A percentile compares a stretch with the other conserved stretches of the same genome.
Conservation (phyloP, 768 basidiomycete genomes). For the Mycena crocata region DNA sequence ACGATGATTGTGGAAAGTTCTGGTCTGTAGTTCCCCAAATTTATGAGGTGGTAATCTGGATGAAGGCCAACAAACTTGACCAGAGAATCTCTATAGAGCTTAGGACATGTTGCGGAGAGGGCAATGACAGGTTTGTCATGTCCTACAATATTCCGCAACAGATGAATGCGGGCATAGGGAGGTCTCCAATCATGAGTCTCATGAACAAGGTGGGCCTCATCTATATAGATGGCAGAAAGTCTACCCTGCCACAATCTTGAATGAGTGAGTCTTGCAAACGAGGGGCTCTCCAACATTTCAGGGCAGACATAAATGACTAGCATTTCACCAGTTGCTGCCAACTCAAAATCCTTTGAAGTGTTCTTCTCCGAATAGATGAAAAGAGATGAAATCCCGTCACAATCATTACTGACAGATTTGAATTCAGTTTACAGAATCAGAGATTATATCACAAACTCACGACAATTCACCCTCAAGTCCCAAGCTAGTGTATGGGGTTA, state of each 20-base stretch:
- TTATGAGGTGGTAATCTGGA: slow-evolving; percentile 29
- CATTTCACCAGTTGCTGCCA: slow-evolving; percentile 23
- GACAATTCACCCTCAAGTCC: slow-evolving; percentile 35
- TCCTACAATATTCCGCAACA: slow-evolving; percentile 26
- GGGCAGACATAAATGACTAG: slow-evolving; percentile 35
- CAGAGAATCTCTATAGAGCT: slow-evolving; percentile 27
- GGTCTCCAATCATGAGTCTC: slow-evolving; percentile 32
- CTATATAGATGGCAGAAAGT: slow-evolving; percentile 37
- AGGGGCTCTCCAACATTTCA: slow-evolving; percentile 40
- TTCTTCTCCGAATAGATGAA: slow-evolving; percentile 32
- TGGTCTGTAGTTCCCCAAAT: slow-evolving; percentile 33
- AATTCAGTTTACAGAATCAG: neutral
- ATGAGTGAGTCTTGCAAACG: slow-evolving; percentile 30
- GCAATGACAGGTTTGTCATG: slow-evolving; percentile 26
- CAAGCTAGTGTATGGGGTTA: slow-evolving; percentile 40
- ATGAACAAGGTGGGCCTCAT: slow-evolving; percentile 36
- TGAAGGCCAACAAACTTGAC: slow-evolving; percentile 19
- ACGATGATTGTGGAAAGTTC: slow-evolving; percentile 35
- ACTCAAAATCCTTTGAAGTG: slow-evolving; percentile 15
- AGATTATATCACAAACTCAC: neutral
- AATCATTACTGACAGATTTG: neutral
- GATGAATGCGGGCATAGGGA: slow-evolving; percentile 23
- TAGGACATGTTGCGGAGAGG: slow-evolving; percentile 33
- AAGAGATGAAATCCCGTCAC: neutral
- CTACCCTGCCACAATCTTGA: slow-evolving; percentile 26